Evolutionary conservation across 2,329 filamentous ascomycete species (phyloP).

Genomic region (Herpotrichia juniperi): DNA sequence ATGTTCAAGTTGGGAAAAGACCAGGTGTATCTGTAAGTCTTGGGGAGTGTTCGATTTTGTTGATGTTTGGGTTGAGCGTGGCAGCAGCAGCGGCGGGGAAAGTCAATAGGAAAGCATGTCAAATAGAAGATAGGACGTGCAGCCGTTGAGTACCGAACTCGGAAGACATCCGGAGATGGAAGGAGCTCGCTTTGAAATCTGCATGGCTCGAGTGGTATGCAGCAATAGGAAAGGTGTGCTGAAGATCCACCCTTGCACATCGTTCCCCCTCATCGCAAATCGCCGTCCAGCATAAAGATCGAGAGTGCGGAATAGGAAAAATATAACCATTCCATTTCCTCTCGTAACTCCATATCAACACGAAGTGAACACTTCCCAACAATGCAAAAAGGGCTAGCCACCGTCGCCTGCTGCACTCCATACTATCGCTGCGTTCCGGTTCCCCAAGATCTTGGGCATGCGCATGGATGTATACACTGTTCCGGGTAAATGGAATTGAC

Average conservation of each 20-base stretch:
- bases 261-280: too few species aligned
- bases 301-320: too few species aligned
- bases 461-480: too few species aligned
- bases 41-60: background rate
- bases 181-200: background rate
- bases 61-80: background rate
- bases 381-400: background rate
- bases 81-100: background rate
- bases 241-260: background rate
- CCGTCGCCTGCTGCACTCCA: background rate
- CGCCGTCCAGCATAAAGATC: too few species aligned
- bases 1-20: background rate
- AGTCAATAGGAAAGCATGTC: background rate
- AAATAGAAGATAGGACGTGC: background rate
- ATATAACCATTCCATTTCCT: background rate
- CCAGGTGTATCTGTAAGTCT: background rate
- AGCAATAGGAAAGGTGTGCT: background rate
- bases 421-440: background rate
- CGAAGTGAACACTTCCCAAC: background rate
- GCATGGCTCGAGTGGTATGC: background rate
- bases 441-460: slow-evolving; percentile 8
- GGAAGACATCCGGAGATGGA: background rate
- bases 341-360: background rate
- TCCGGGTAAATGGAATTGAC: too few species aligned
- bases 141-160: background rate